Evolutionary conservation across 2,329 filamentous ascomycete species (phyloP).

Genomic region (Sporothrix pseudoabietina): DNA sequence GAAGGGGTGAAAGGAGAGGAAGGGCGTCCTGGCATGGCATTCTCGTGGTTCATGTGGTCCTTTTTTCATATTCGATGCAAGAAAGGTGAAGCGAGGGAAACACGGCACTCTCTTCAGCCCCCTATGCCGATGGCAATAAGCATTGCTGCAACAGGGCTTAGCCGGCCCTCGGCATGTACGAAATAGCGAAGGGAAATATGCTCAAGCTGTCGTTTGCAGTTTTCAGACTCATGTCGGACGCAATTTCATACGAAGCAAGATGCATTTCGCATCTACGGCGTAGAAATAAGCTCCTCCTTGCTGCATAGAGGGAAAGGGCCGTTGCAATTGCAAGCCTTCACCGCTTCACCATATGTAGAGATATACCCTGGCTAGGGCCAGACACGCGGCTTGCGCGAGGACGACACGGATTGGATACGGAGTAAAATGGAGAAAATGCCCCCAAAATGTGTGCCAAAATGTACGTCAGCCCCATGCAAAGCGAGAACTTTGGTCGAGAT

Average conservation of each 20-base stretch:
- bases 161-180: constrained; percentile 8
- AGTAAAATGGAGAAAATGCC: background rate
- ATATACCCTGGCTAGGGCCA: background rate
- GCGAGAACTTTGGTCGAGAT: background rate
- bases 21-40: constrained; percentile 20
- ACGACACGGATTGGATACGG: background rate
- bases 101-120: background rate
- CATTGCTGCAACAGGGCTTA: constrained; percentile 1
- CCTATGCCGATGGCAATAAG: constrained; percentile 12
- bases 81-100: background rate
- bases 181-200: background rate
- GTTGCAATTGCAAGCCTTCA: background rate
- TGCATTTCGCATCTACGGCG: background rate
- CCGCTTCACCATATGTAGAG: background rate
- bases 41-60: background rate
- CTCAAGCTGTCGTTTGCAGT: background rate
- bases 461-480: background rate
- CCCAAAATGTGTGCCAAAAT: background rate
- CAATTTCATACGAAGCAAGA: background rate
- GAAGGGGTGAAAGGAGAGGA: background rate
- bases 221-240: constrained; percentile 1
- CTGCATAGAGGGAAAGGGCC: background rate
- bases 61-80: constrained; percentile 13
- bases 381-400: constrained; percentile 15
- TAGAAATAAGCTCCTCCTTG: background rate